phyloP scores from a whole-genome alignment of 345 rosid species.

The Psidium guajava region DNA sequence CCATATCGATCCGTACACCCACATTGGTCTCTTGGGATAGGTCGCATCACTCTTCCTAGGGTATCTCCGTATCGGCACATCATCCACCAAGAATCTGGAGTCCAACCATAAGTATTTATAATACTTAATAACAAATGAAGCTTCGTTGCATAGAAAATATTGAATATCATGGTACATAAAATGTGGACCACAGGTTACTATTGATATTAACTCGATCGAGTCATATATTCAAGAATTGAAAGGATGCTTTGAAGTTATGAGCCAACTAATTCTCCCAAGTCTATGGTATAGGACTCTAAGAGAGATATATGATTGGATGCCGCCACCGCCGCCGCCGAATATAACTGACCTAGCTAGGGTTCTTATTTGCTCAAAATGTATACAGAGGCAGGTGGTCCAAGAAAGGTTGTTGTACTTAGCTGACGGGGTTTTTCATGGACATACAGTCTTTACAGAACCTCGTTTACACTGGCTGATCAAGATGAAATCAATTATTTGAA shows the following conservation, averaged over 20 bases:
- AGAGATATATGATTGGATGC: background rate
- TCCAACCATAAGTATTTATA: background rate
- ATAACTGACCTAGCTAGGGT: background rate
- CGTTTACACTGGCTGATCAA: background rate
- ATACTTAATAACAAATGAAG: background rate
- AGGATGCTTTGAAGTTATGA: background rate
- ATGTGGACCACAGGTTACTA: background rate
- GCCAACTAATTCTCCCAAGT: background rate
- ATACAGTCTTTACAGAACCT: background rate
- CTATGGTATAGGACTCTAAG: background rate
- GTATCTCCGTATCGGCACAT: slow-evolving; percentile 77
- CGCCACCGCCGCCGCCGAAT: background rate
- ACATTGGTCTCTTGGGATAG: slow-evolving; percentile 77
- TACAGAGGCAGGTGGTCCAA: background rate
- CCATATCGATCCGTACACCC: slow-evolving; percentile 89
- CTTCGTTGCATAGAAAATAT: background rate
- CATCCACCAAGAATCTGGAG: slow-evolving; percentile 76
- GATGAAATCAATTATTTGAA: background rate
- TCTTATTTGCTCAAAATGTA: background rate
- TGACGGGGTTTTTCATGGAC: background rate
- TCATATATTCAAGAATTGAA: background rate
- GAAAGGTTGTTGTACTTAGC: background rate
- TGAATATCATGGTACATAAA: background rate
- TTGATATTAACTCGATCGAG: background rate
- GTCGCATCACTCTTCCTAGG: slow-evolving; percentile 50